phyloP scores from a whole-genome alignment of 768 basidiomycete genomes.

The Wakefieldia striispora region DNA sequence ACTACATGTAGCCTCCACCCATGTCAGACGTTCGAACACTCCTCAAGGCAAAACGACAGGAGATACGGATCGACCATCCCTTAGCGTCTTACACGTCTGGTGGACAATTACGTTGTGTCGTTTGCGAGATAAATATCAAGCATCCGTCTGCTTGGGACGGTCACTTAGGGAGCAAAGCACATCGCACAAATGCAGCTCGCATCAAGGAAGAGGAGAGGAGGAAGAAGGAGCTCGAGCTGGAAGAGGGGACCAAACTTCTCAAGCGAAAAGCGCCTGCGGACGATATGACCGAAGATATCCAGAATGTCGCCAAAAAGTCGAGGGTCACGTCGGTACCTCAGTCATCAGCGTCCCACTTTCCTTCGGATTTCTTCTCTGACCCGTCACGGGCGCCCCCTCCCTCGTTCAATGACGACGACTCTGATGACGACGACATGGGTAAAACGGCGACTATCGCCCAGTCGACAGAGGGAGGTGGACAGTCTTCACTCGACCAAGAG shows the following conservation, averaged over 20 bases:
- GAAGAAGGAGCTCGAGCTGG: conserved; percentile 36
- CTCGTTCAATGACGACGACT: conserved; percentile 37
- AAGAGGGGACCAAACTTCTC: conserved; percentile 36
- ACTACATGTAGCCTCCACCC: background rate
- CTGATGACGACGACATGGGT: conserved; percentile 38
- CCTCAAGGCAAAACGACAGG: conserved; percentile 80
- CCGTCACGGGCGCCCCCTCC: conserved; percentile 49
- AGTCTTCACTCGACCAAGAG: conserved; percentile 58
- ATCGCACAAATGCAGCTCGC: conserved; percentile 64
- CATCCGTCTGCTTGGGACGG: conserved; percentile 86
- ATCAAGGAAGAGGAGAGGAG: conserved; percentile 53
- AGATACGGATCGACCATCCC: conserved; percentile 69
- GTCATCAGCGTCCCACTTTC: conserved; percentile 38
- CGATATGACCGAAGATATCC: conserved; percentile 22
- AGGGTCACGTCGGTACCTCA: conserved; percentile 19
- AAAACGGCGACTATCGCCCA: background rate
- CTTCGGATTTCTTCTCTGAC: conserved; percentile 81
- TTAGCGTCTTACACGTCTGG: conserved; percentile 63
- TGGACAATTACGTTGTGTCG: conserved; percentile 68
- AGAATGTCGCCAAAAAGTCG: conserved; percentile 30
- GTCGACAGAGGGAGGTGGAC: background rate
- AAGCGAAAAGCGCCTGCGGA: conserved; percentile 33
- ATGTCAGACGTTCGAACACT: conserved; percentile 84
- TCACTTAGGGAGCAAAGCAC: conserved; percentile 77
- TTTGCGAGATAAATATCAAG: conserved; percentile 64